Percentiles rank a stretch among this genome's conserved stretches.
These are phyloP conservation scores for Boletellus dicymbophilus DNA, from an alignment of 1,284 basidiomycete genomes.

Conservation along the genomic window DNA sequence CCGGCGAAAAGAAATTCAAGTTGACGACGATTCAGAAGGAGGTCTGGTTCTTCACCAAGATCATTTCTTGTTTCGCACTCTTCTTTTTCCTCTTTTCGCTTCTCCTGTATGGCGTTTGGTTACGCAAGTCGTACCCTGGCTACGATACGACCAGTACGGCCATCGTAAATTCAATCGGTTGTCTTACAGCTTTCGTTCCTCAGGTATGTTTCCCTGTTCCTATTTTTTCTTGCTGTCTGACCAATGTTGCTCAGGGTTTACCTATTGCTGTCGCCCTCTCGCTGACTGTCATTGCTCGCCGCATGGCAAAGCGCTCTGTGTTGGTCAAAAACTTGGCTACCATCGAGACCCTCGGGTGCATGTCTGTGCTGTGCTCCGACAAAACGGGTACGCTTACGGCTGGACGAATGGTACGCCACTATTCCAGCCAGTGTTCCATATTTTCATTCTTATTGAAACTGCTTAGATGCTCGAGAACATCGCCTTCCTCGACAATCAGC, in stretches of 20 bases:
- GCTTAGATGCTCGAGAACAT: conserved; percentile 41
- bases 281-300: conserved; percentile 49
- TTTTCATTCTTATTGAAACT: not conserved
- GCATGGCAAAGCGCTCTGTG: conserved; percentile 51
- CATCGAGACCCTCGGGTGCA: conserved; percentile 59
- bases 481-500: conserved; percentile 40
- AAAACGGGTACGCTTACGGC: conserved; percentile 51
- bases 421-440: not conserved
- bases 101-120: conserved; percentile 46
- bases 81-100: conserved; percentile 42
- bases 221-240: not conserved
- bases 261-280: conserved; percentile 50
- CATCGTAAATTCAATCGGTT: conserved; percentile 49
- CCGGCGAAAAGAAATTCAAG: conserved; percentile 48
- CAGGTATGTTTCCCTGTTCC: conserved; percentile 29
- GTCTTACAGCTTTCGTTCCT: conserved; percentile 49
- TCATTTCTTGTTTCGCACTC: conserved; percentile 42
- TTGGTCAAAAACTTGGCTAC: conserved; percentile 61
- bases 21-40: conserved; percentile 50
- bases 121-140: conserved; percentile 37
- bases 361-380: conserved; percentile 59
- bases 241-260: conserved; percentile 36
- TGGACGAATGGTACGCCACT: conserved; percentile 35
- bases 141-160: conserved; percentile 40
- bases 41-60: conserved; percentile 49